Conservation (phyloP, 192 early-diverging fungal genomes). For the Pecoramyces ruminantium region DNA sequence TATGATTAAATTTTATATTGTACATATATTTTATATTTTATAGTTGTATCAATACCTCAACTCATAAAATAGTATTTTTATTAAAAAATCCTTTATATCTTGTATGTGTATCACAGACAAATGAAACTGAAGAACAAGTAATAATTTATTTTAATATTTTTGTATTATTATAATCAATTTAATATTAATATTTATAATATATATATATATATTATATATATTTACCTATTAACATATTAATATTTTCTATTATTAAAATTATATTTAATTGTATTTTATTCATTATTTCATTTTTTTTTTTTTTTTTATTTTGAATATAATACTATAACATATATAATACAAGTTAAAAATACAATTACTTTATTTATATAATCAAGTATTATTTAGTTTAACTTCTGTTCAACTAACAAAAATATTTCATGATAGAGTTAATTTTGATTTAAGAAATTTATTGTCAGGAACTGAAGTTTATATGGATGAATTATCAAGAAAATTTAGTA, state of each 20-base stretch:
- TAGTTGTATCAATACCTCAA: slow-evolving; percentile 48
- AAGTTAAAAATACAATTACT: background rate
- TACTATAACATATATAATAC: no score
- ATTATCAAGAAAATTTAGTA: background rate
- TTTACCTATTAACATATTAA: no score
- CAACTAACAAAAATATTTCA: background rate
- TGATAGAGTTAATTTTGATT: background rate
- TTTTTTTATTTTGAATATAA: no score
- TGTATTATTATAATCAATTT: no score
- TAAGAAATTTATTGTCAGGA: background rate
- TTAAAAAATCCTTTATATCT: slow-evolving; percentile 67
- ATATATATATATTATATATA: no score
- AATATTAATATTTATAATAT: no score
- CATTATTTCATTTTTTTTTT: no score
- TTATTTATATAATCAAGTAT: background rate
- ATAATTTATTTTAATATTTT: no score
- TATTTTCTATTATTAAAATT: no score
- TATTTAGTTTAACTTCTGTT: background rate
- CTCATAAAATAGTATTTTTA: slow-evolving; percentile 67
- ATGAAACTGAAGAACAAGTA: slow-evolving; percentile 57
- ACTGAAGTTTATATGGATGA: background rate
- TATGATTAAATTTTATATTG: slow-evolving; percentile 4
- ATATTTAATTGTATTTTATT: no score
- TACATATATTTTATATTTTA: no score
- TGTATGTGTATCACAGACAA: slow-evolving; percentile 59